Conservation (phyloP, 257 asterid genomes). For the Ocimum tenuiflorum region DNA sequence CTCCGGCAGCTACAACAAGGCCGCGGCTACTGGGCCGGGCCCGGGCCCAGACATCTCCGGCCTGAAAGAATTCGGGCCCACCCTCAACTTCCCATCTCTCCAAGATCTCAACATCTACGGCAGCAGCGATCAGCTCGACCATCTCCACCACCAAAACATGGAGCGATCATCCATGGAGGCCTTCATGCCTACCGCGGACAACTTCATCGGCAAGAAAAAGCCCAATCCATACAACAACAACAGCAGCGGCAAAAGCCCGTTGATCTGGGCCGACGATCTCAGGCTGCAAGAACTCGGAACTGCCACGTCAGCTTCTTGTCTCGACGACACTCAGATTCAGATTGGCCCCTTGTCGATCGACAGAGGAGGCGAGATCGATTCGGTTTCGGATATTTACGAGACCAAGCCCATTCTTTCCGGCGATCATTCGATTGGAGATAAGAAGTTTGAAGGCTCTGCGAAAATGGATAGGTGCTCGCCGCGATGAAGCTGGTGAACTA, state of each 20-base stretch:
- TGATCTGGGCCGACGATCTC: slow-evolving; percentile 66
- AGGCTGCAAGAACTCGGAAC: slow-evolving; percentile 56
- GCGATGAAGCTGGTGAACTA: no score
- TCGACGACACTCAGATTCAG: slow-evolving; percentile 40
- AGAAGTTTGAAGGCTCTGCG: slow-evolving; percentile 24
- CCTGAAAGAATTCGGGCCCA: slow-evolving; percentile 39
- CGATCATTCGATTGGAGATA: slow-evolving; percentile 25
- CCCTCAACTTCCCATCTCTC: slow-evolving; percentile 53
- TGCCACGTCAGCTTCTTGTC: slow-evolving; percentile 18
- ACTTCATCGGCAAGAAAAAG: slow-evolving; percentile 49
- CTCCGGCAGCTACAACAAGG: slow-evolving; percentile 40
- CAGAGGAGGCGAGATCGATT: slow-evolving; percentile 34
- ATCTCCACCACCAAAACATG: slow-evolving; percentile 41
- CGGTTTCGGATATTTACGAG: slow-evolving; percentile 47
- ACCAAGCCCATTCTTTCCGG: slow-evolving; percentile 38
- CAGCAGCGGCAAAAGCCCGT: slow-evolving; percentile 41
- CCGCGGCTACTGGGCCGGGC: slow-evolving; percentile 25
- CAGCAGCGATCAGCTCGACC: slow-evolving; percentile 32
- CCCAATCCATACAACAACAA: slow-evolving; percentile 42
- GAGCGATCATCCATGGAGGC: slow-evolving; percentile 41
- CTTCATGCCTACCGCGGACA: slow-evolving; percentile 26
- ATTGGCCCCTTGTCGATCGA: slow-evolving; percentile 37
- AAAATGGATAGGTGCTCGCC: slow-evolving; percentile 41
- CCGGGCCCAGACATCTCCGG: slow-evolving; percentile 34
- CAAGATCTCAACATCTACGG: slow-evolving; percentile 88